Base-by-base conservation (phyloP, 2,329 filamentous ascomycete species). In the Periconia macrospinosa region DNA sequence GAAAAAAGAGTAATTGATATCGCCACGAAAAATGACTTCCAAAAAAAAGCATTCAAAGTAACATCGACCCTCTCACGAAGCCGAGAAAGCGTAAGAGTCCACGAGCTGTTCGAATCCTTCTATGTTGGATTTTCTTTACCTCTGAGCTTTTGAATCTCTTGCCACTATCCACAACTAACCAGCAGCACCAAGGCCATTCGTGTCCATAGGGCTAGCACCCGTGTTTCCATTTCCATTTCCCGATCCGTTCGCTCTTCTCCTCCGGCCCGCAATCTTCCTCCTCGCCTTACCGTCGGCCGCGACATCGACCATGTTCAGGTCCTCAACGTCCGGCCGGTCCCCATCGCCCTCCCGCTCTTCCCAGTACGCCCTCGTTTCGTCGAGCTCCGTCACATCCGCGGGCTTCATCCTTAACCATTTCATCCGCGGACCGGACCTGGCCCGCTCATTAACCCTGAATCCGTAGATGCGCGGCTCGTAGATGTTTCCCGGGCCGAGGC, bases 401-500 rank as follows among this genome's bases (percentile, higher is more conserved):
- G 94, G 94, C 70, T 92, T 89, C 75, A 89, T 87, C 62, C 94
- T 86, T 65, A 99, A 79, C 94, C 94, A 99, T 72, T 92, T 92
- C 94, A 99, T 99, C 56, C 94, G 84, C 13, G 94, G 94, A 0
- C 94, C 94, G 20, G 90, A 92, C 62, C 90, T 86, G 41, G 94
- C 91, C 53, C 92, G 83, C 75, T 97, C 94, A 17, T 90, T 93
- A 19, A 99, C 94, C 57, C 89, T 86, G 79, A 99, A 99, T 27
- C 94, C 94, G 76, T 97, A 99, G 72, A 99, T 97, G 62, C 88
- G 89, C 54, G 94, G 92, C 71, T 97, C 91, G 76, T 97, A 97
- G 66, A 97, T 91, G 72, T 87, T 91, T 54, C 86, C 86, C 46
- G 79, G 79, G 11, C 94, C 94, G 2, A 99, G 81, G 1, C 92